Evolutionary conservation across 345 rosid species (phyloP), one percentile per base, ranked within the genome.

Genomic region (Brassica cretica): DNA sequence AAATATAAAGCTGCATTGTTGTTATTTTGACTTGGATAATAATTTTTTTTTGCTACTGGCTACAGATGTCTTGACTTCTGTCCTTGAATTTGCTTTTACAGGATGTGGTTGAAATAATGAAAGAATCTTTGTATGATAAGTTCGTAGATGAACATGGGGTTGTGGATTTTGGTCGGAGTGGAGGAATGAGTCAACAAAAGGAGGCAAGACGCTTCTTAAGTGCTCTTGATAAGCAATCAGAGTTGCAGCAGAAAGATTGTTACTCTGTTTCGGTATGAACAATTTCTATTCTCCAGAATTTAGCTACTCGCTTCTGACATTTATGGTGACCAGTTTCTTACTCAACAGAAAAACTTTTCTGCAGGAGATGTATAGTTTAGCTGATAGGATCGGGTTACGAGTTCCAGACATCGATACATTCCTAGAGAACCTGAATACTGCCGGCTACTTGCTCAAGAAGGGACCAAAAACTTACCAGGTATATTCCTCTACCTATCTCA

Each of bases 101-200:
- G 98, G 99, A 95, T 74, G 99, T 86, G 30, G 98, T 93, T 62
- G 97, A 93, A 80, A 93, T 93, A 81, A 95, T 95, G 98, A 93
- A 89, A 81, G 98, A 90, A 82, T 95, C 99, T n/a, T 76, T 95
- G 58, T 89, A 91, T 29, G 99, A 93, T 78, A 90, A 91, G 85
- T 93, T 86, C 80, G 87, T 90, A 44, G 96, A 95, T 71, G 99
- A 95, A 86, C 93, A 90, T 82, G 98, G 99, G 66, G 69, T 83
- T 75, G 96, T 91, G 78, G 96, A 95, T 86, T 95, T 88, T 66
- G 94, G 92, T 76, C 87, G 93, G 66, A 90, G 98, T 68, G 96
- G 99, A 29, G 99, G 98, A 70, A 93, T 93, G 99, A 95, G 99
- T 81, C 96, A 91, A 78, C 99, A 91, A 74, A 95, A 93, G 74